Evolutionary conservation across 1,284 basidiomycete species (phyloP).

Genomic region (Agaricales sp.): DNA sequence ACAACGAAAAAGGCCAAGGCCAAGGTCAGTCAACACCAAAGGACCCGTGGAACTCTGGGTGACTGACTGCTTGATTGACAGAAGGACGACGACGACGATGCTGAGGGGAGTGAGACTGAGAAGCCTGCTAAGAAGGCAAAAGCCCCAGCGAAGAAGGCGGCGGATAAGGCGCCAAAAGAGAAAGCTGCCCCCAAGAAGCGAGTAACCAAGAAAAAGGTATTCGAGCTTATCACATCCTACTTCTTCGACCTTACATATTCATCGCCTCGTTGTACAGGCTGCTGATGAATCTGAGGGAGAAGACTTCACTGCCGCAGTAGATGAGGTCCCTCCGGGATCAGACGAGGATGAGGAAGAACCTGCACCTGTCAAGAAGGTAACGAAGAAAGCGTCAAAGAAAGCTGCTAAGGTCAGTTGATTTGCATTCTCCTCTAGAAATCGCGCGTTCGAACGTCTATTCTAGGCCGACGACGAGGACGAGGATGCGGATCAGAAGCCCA

Average conservation of each 20-base stretch:
- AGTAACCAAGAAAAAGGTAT: neutral
- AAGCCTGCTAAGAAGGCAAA: conserved; percentile 13
- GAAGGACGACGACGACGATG: conserved; percentile 9
- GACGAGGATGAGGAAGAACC: neutral
- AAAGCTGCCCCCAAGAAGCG: neutral
- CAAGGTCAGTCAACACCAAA: conserved; percentile 2
- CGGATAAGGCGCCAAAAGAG: conserved; percentile 13
- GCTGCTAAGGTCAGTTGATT: conserved; percentile 13
- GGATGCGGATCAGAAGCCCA: conserved; percentile 6
- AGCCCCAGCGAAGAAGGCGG: conserved; percentile 14
- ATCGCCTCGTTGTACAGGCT: neutral
- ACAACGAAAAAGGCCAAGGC: conserved; percentile 4
- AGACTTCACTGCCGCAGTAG: neutral
- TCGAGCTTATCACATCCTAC: neutral
- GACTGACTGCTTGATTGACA: conserved; percentile 2
- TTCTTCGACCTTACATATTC: neutral
- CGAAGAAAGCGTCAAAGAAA: conserved; percentile 10
- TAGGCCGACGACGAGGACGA: conserved; percentile 20
- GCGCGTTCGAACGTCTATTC: conserved; percentile 18
- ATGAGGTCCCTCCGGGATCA: neutral
- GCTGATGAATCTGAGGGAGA: neutral
- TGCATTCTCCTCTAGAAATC: conserved; percentile 21
- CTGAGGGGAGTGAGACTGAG: conserved; percentile 18
- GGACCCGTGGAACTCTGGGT: conserved; percentile 4
- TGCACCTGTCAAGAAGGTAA: neutral